These are phyloP conservation scores for Pseudocercospora eumusae DNA, from an alignment of 2,329 filamentous ascomycete genomes.

Conservation along the genomic window DNA sequence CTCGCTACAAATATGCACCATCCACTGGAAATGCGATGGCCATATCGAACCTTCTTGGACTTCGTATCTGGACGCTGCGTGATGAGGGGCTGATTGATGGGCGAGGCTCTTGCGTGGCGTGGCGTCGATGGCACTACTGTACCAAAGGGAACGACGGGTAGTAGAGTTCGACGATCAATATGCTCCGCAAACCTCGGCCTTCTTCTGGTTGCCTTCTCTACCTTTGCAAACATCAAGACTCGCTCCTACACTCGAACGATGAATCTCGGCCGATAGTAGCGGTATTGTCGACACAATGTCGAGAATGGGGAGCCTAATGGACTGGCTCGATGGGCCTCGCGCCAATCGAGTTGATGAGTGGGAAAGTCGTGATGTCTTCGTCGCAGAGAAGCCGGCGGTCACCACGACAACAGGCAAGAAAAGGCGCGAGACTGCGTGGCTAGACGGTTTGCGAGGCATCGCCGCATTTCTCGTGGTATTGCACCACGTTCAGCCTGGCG, in stretches of 20 bases:
- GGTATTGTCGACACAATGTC: not conserved
- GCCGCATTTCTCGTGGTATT: constrained; percentile 65
- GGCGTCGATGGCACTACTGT: constrained; percentile 1
- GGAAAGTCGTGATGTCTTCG: not conserved
- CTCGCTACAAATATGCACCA: no score
- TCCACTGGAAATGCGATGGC: no score
- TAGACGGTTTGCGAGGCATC: constrained; percentile 66
- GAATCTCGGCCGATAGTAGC: not conserved
- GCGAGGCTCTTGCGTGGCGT: not conserved
- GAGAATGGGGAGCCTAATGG: constrained; percentile 4
- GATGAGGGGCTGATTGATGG: not conserved
- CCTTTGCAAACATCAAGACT: not conserved
- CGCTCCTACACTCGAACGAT: not conserved
- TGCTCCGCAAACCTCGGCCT: constrained; percentile 6
- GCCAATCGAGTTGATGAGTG: not conserved
- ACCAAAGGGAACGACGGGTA: not conserved
- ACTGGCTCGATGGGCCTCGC: constrained; percentile 1
- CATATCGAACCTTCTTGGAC: no score
- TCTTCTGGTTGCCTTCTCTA: not conserved
- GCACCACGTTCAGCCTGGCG: constrained; percentile 52
- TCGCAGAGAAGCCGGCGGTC: not conserved
- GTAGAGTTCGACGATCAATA: constrained; percentile 5
- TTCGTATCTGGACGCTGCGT: not conserved
- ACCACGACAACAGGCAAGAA: not conserved
- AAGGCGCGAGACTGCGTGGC: constrained; percentile 52